Evolutionary conservation across 345 rosid species (phyloP), one percentile per base, ranked within the genome.

Genomic region (Linum tenue): DNA sequence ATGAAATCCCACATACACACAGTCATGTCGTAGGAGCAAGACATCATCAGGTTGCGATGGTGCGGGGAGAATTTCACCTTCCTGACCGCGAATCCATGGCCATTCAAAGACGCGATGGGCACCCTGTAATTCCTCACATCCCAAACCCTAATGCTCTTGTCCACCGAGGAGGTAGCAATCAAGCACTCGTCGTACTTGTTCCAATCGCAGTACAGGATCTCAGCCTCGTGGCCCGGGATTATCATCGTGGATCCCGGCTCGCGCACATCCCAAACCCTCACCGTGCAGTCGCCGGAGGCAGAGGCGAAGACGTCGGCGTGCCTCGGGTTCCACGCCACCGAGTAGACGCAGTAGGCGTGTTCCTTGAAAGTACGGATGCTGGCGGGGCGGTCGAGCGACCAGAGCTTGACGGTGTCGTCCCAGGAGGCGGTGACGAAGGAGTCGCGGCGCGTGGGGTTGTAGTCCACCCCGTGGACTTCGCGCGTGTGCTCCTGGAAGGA

Each of bases 221-320:
- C 97, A 37, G 75, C 84, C 51, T 90, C 96, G 39, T 94, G 97
- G 41, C 80, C 97, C 5, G 96, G 95, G 55, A 91, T 87, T 16
- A 91, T 86, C 97, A 90, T 87, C 1, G 97, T 91, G 2, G 95
- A 87, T 0, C 96, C 90, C 3, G 95, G 90, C 41, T 94, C 99
- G 9, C 97, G 75, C 0, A 91, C 95, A 53, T 95, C 99, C 97
- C 95, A 95, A 12, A 95, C 72, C 66, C 95, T 77, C 1, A 80
- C 73, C 0, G 96, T 89, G 63, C 96, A 89, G 57, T 95, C 97
- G 0, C 96, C 97, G 5, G 96, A 87, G 37, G 97, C 96, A 1
- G 92, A 91, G 17, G 96, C 96, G 53, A 91, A 90, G 3, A 94
- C 90, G 55, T 94, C 99, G 0, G 95, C 86, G 64, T 90, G 97